These are phyloP conservation scores for Alternaria dauci DNA, from an alignment of 2,329 filamentous ascomycete species.

Conservation along the genomic window DNA sequence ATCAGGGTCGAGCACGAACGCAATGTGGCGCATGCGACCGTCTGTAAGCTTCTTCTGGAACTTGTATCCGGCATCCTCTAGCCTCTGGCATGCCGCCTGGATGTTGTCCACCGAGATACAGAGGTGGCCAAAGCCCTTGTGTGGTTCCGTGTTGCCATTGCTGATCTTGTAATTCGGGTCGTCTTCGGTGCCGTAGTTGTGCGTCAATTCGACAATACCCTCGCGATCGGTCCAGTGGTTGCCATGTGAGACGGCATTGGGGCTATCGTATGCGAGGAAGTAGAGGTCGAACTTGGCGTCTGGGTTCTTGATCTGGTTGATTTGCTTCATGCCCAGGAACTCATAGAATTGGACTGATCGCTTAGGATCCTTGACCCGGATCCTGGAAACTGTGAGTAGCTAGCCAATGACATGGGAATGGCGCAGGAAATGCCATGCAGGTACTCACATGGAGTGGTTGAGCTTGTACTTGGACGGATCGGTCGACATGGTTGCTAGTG, in stretches of 20 bases:
- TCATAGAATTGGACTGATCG: constrained; percentile 88
- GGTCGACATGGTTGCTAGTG: constrained; percentile 62
- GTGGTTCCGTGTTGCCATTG: constrained; percentile 92
- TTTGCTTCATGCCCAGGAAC: constrained; percentile 83
- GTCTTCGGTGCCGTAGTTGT: constrained; percentile 87
- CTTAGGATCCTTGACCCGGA: constrained; percentile 94
- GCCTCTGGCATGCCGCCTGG: constrained; percentile 85
- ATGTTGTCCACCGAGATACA: constrained; percentile 75
- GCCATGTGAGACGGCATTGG: constrained; percentile 75
- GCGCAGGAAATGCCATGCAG: constrained; percentile 15
- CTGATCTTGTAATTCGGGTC: constrained; percentile 81
- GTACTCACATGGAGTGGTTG: constrained; percentile 64
- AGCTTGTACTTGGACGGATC: constrained; percentile 71
- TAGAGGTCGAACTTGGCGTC: constrained; percentile 95
- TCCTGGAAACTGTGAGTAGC: constrained; percentile 22
- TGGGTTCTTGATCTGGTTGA: constrained; percentile 82
- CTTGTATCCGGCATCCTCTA: constrained; percentile 88
- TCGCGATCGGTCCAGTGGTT: constrained; percentile 83
- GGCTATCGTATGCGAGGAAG: constrained; percentile 88
- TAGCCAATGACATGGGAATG: constrained; percentile 11
- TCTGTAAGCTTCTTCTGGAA: constrained; percentile 97
- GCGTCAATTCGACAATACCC: constrained; percentile 85
- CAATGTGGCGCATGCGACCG: constrained; percentile 76
- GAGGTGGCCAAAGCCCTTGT: constrained; percentile 84
- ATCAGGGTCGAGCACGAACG: constrained; percentile 89